Evolutionary conservation across 202 grass and related monocot species (phyloP), one percentile per base, ranked within the genome.

Genomic region (Bolboschoenoplectus hybrid): DNA sequence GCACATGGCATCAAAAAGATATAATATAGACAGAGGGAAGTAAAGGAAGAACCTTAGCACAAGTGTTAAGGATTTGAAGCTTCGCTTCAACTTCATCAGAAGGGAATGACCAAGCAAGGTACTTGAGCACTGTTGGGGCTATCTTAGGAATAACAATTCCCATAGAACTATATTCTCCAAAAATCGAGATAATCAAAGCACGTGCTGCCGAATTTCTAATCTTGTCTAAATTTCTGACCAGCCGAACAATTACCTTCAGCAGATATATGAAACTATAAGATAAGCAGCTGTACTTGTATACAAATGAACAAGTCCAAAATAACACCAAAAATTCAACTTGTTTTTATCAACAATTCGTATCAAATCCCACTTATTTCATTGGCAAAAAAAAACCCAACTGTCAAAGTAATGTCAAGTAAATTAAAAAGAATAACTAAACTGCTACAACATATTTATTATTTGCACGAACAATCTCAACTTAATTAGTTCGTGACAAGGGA

Each of bases 61-160:
- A 85, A 81, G 93, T 88, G 88, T 95, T 96, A 92, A 98, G 84
- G 60, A 98, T 98, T 86, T 98, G 96, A 91, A 98, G 96, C 88
- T 94, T 98, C 67, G 91, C 87, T 71, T 94, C 93, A 64, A 92
- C 64, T 57, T 89, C 88, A 64, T 96, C 96, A 77, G 90, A 86
- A 71, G 81, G 44, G 45, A 95, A 98, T 70, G 93, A 94, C 90
- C 91, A 94, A 26, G 91, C 90, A 74, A 98, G 91, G 89, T 98
- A 94, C 89, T 94, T 98, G 9, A 98, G 87, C 66, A 98, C 84
- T 86, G 62, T 81, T 70, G 86, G 93, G 67, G 86, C 65, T 81
- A 98, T 87, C 88, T 87, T 98, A 45, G 90, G 90, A 85, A 94
- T 96, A 86, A 94, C 76, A 90, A 90, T 83, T 74, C 93, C 96